Evolutionary conservation across 2,329 filamentous ascomycete genomes (phyloP).

Genomic region (Teratosphaeria viscida): DNA sequence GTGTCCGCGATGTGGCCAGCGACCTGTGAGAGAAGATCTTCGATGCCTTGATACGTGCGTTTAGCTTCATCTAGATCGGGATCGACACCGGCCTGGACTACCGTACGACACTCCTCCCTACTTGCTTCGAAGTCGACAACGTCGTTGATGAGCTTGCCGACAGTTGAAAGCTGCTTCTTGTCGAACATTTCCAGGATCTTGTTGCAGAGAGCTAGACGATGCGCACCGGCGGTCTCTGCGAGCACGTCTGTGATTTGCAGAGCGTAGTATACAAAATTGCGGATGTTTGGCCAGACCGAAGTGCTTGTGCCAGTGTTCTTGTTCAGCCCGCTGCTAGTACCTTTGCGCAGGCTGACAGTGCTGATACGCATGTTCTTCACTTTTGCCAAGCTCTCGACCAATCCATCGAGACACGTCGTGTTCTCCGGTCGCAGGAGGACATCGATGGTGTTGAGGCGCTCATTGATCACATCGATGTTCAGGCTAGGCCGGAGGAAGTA

Average conservation of each 20-base stretch:
- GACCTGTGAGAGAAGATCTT: constrained; percentile 59
- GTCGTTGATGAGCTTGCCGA: constrained; percentile 62
- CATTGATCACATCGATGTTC: constrained; percentile 55
- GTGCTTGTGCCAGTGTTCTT: constrained; percentile 51
- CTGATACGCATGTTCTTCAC: constrained; percentile 66
- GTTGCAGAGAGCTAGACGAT: constrained; percentile 41
- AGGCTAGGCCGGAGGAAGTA: constrained; percentile 71
- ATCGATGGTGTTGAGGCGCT: constrained; percentile 60
- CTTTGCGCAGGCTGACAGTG: constrained; percentile 64
- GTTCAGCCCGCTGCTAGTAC: constrained; percentile 49
- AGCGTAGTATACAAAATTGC: constrained; percentile 60
- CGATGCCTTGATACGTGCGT: constrained; percentile 65
- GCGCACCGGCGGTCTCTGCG: constrained; percentile 45
- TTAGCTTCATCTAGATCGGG: constrained; percentile 67
- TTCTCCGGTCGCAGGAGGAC: constrained; percentile 62
- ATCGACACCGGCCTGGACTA: constrained; percentile 63
- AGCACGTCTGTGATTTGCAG: constrained; percentile 59
- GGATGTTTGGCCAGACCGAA: constrained; percentile 56
- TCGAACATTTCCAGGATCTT: constrained; percentile 55
- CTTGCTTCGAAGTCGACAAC: constrained; percentile 75
- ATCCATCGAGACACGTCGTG: constrained; percentile 40
- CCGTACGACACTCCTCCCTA: constrained; percentile 57
- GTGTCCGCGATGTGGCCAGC: constrained; percentile 52
- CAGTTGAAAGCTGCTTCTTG: constrained; percentile 46
- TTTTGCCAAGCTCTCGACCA: constrained; percentile 54